Percentiles rank a stretch among this genome's conserved stretches.
phyloP scores from a whole-genome alignment of 345 rosid genomes.

The Acer campestre region DNA sequence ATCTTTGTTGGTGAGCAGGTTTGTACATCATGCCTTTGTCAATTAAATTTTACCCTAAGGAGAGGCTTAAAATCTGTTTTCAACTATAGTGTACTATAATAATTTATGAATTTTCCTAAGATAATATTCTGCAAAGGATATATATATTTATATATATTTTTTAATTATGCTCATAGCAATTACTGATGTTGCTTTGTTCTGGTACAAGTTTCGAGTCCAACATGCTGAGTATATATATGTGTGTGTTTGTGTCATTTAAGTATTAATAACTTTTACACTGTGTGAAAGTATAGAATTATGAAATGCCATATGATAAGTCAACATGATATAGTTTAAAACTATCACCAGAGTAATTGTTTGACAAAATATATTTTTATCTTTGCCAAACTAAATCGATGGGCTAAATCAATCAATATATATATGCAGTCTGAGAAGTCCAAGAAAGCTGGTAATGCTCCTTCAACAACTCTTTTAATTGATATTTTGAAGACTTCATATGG shows the following conservation, averaged over 20 bases:
- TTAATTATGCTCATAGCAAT: background rate
- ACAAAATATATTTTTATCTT: background rate
- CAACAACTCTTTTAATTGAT: conserved; percentile 61
- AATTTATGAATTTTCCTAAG: background rate
- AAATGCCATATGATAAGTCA: conserved; percentile 3
- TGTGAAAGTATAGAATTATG: background rate
- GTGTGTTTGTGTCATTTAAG: conserved; percentile 3
- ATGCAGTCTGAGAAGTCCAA: conserved; percentile 89
- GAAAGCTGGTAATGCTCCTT: conserved; percentile 73
- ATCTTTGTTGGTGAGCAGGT: conserved; percentile 93
- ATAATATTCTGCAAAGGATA: background rate
- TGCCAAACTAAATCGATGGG: background rate
- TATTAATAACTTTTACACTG: background rate
- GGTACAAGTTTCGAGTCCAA: background rate
- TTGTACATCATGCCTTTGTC: conserved; percentile 20
- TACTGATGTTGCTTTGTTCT: background rate
- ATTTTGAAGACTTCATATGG: conserved; percentile 59
- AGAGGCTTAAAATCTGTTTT: conserved; percentile 4
- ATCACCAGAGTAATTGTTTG: background rate
- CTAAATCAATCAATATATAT: background rate
- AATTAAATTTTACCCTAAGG: background rate
- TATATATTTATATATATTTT: background rate
- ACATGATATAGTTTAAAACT: background rate
- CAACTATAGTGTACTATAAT: background rate
- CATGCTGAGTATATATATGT: background rate